Conservation (phyloP, 352 stramenopile species). For the Phytophthora cajani region DNA sequence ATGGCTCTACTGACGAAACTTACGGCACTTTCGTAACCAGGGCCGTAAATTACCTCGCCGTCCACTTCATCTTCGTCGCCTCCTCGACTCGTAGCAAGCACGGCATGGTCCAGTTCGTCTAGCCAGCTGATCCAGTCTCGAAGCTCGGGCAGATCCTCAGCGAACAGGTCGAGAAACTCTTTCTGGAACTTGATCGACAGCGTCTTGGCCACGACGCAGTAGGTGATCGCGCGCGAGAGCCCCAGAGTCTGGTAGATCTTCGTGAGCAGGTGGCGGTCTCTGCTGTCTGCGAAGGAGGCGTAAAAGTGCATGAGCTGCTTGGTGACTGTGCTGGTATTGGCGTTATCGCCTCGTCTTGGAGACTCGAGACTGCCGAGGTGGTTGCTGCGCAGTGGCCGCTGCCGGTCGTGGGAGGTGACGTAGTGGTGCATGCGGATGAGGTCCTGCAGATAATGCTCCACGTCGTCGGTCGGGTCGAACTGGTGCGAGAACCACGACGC, state of each 20-base stretch:
- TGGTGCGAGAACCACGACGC: slow-evolving; percentile 58
- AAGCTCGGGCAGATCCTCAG: slow-evolving; percentile 46
- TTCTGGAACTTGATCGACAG: slow-evolving; percentile 58
- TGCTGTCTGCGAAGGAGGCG: slow-evolving; percentile 45
- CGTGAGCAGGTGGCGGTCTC: slow-evolving; percentile 52
- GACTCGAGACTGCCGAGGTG: slow-evolving; percentile 21
- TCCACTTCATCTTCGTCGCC: slow-evolving; percentile 4
- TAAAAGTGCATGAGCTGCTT: slow-evolving; percentile 52
- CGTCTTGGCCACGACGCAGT: slow-evolving; percentile 46
- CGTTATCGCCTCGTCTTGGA: background rate
- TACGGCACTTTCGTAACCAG: slow-evolving; percentile 31
- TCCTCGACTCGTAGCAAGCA: slow-evolving; percentile 7
- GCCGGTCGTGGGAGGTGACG: slow-evolving; percentile 44
- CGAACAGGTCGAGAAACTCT: slow-evolving; percentile 65
- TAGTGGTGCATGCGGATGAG: slow-evolving; percentile 67
- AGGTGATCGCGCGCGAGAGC: slow-evolving; percentile 34
- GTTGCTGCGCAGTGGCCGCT: slow-evolving; percentile 27
- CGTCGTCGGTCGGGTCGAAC: slow-evolving; percentile 64
- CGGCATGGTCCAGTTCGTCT: slow-evolving; percentile 24
- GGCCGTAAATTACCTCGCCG: slow-evolving; percentile 1
- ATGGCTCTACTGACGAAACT: slow-evolving; percentile 53
- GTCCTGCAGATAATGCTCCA: slow-evolving; percentile 66
- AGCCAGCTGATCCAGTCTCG: slow-evolving; percentile 65
- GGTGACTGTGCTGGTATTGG: slow-evolving; percentile 12
- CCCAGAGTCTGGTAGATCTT: slow-evolving; percentile 68